Base-by-base conservation (phyloP, 148 eudicot genomes). In the Dysphania ambrosioides region DNA sequence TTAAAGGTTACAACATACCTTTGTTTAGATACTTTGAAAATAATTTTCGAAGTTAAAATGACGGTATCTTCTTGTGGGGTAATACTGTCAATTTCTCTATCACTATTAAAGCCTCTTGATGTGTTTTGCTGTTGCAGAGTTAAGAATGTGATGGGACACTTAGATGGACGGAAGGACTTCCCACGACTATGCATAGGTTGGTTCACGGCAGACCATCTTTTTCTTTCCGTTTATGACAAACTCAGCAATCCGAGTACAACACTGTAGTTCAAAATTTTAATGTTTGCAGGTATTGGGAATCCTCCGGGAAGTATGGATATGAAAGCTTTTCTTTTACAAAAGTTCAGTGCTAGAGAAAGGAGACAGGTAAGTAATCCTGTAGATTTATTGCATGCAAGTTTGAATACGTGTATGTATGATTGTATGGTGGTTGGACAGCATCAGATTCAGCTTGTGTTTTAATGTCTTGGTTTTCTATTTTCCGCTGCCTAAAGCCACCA, bases 251-350 rank as follows among this genome's bases (percentile, higher is more conserved):
- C 23, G 13, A 5, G 0, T 47, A 8, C 23, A 71, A 27, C 32
- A 27, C 51, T 41, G 34, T 65, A 29, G 66, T 26, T 10, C 36
- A n/a, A 75, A 71, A 31, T 40, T 26, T 31, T 0, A 35, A 47
- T 72, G 35, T 34, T 79, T 66, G 42, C 84, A 96, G 99, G 99
- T 1, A 86, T 96, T 75, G 99, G 97, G 38, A 88, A 92, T 75
- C 97, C 97, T 71, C 99, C 99, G 2, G 97, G 99, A 67, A 83
- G 83, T 26, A 96, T 96, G 99, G 99, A 96, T 78, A 89, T 96
- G 88, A 96, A 86, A 83, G 97, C 99, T 47, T 96, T 72, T 89
- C 99, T 95, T 60, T 82, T 95, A 55, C 99, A 92, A 69, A 95
- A 86, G 79, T 95, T 95, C 75, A 92, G 97, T 78, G 32, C 85